These are phyloP conservation scores for Rhododendron simsii DNA, from an alignment of 148 eudicot species.

Conservation along the genomic window DNA sequence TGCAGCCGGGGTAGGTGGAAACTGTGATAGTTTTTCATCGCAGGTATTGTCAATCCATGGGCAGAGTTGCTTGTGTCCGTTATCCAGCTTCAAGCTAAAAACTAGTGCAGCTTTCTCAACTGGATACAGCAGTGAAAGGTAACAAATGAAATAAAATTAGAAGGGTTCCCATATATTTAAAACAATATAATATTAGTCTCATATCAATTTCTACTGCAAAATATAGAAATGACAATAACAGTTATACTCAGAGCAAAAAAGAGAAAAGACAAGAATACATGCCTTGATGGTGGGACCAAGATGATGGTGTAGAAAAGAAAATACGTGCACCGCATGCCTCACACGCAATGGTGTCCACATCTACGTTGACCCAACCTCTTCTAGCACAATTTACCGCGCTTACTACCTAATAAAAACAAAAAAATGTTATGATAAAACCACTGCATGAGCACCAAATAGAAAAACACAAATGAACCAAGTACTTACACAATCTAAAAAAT, in stretches of 20 bases:
- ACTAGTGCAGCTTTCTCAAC: conserved; percentile 94
- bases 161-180: neutral
- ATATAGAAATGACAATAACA: neutral
- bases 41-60: conserved; percentile 92
- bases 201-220: neutral
- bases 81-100: conserved; percentile 85
- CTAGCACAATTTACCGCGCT: conserved; percentile 88
- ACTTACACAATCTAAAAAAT: neutral
- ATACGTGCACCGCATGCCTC: conserved; percentile 79
- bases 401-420: conserved; percentile 45
- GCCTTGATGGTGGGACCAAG: conserved; percentile 83
- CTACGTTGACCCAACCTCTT: conserved; percentile 93
- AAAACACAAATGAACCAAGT: neutral
- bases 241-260: neutral
- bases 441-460: neutral
- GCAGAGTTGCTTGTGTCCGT: conserved; percentile 79
- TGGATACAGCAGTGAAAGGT: conserved; percentile 25
- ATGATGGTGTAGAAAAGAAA: conserved; percentile 74
- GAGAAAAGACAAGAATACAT: neutral
- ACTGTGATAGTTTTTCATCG: conserved; percentile 66
- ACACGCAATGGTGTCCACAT: conserved; percentile 80
- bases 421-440: conserved; percentile 1
- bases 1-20: conserved; percentile 56
- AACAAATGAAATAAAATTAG: neutral
- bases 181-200: neutral